These are phyloP conservation scores for Candida ortonii DNA, from an alignment of 805 yeast genomes.

Conservation along the genomic window DNA sequence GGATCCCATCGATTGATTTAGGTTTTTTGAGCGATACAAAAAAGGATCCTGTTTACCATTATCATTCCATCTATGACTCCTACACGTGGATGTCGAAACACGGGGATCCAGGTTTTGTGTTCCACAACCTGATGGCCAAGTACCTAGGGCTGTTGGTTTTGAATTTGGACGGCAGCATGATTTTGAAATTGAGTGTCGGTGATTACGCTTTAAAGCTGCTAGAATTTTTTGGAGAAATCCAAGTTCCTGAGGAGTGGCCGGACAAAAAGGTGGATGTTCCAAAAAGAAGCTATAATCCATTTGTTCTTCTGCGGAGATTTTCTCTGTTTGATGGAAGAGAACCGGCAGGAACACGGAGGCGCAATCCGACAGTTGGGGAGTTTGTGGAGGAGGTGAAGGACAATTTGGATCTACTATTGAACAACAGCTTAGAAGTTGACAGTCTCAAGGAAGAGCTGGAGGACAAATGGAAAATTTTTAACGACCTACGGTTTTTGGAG, in stretches of 20 bases:
- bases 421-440: slow-evolving; percentile 29
- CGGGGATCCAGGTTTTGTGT: slow-evolving; percentile 62
- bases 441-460: slow-evolving; percentile 20
- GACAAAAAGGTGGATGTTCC: slow-evolving; percentile 5
- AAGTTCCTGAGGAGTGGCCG: slow-evolving; percentile 28
- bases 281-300: too few species aligned
- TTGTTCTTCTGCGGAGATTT: too few species aligned
- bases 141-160: slow-evolving; percentile 49
- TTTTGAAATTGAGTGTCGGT: slow-evolving; percentile 39
- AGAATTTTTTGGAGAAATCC: slow-evolving; percentile 41
- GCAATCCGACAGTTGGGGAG: slow-evolving; percentile 14
- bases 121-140: slow-evolving; percentile 56
- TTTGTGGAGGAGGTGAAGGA: slow-evolving; percentile 29
- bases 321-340: too few species aligned
- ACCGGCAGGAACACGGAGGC: too few species aligned
- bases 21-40: slow-evolving; percentile 44
- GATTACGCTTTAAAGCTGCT: slow-evolving; percentile 55
- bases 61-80: slow-evolving; percentile 75
- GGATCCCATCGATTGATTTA: slow-evolving; percentile 58
- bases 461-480: slow-evolving; percentile 21
- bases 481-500: slow-evolving; percentile 24
- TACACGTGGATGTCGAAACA: slow-evolving; percentile 63
- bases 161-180: slow-evolving; percentile 46
- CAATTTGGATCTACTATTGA: slow-evolving; percentile 26
- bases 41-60: slow-evolving; percentile 63